These are phyloP conservation scores for Pulveroboletus frians DNA, from an alignment of 768 basidiomycete genomes.

Conservation along the genomic window DNA sequence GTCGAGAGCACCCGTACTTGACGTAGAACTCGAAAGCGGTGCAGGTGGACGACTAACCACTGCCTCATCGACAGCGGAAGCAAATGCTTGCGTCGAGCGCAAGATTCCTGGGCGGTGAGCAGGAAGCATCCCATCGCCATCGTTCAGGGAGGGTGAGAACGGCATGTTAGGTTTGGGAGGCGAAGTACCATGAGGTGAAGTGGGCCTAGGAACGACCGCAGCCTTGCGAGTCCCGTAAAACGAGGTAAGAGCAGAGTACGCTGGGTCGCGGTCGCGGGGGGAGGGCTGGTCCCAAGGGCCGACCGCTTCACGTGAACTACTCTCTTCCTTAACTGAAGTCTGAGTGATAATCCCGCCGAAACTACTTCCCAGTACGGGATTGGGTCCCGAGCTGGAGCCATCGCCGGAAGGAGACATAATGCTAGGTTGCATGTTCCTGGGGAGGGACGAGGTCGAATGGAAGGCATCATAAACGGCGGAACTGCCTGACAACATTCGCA, in stretches of 20 bases:
- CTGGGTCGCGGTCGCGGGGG: constrained; percentile 28
- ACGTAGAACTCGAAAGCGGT: constrained; percentile 35
- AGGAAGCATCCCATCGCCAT: constrained; percentile 33
- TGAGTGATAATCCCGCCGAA: constrained; percentile 27
- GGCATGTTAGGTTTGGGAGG: constrained; percentile 21
- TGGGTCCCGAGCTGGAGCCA: constrained; percentile 10
- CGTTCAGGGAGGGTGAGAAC: constrained; percentile 22
- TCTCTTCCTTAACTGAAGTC: constrained; percentile 23
- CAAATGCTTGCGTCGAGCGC: constrained; percentile 22
- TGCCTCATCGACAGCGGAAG: constrained; percentile 25
- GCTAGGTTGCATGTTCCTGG: constrained; percentile 24
- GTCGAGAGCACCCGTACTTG: constrained; percentile 43
- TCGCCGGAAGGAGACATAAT: constrained; percentile 24
- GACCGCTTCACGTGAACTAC: constrained; percentile 19
- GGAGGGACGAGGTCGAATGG: constrained; percentile 48
- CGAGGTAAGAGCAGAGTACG: constrained; percentile 23
- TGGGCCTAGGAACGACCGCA: constrained; percentile 19
- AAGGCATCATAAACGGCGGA: constrained; percentile 71
- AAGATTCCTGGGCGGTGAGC: constrained; percentile 27
- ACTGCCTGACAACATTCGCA: constrained; percentile 36
- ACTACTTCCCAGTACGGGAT: constrained; percentile 20
- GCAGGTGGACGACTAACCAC: constrained; percentile 27
- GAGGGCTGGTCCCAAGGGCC: constrained; percentile 33
- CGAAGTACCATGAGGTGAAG: constrained; percentile 26
- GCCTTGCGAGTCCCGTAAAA: constrained; percentile 26